Percentiles rank a stretch among this genome's conserved stretches.
Evolutionary conservation across 2,329 filamentous ascomycete genomes (phyloP).

Genomic region (Thielaviopsis cerberus): DNA sequence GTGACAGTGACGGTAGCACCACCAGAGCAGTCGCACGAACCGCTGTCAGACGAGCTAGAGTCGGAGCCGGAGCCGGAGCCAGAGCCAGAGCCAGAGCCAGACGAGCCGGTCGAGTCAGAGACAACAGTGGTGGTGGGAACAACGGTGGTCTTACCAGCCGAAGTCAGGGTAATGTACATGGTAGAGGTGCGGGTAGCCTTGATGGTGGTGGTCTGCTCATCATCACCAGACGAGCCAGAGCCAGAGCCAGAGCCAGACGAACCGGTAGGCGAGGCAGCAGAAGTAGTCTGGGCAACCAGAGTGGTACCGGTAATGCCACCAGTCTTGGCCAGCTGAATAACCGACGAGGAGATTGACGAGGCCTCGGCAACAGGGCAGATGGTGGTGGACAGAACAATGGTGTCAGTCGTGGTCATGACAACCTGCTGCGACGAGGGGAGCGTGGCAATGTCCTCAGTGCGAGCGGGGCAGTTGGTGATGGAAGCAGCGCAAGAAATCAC

Average conservation of each 20-base stretch:
- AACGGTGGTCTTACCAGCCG: constrained; percentile 15
- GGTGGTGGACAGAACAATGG: constrained; percentile 22
- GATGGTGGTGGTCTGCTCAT: constrained; percentile 21
- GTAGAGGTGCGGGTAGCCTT: constrained; percentile 22
- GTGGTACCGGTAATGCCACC: constrained; percentile 18
- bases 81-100: not conserved
- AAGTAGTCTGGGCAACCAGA: not conserved
- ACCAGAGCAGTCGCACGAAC: not conserved
- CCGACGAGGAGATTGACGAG: constrained; percentile 22
- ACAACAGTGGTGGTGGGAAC: not conserved
- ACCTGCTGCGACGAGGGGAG: constrained; percentile 21
- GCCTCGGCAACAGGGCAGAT: constrained; percentile 28
- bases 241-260: not conserved
- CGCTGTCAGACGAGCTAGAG: not conserved
- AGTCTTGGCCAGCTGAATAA: constrained; percentile 20
- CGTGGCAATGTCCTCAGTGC: constrained; percentile 17
- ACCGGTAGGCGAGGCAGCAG: not conserved
- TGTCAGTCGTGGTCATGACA: constrained; percentile 21
- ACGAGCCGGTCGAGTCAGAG: not conserved
- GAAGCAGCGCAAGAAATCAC: constrained; percentile 38
- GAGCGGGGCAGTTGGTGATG: constrained; percentile 35
- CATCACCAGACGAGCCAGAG: not conserved
- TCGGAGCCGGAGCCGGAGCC: not conserved
- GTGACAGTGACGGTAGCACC: constrained; percentile 14
- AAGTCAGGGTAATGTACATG: constrained; percentile 19